Conservation (phyloP, 441 rosid species). For the Cnidoscolus chayamansa region DNA sequence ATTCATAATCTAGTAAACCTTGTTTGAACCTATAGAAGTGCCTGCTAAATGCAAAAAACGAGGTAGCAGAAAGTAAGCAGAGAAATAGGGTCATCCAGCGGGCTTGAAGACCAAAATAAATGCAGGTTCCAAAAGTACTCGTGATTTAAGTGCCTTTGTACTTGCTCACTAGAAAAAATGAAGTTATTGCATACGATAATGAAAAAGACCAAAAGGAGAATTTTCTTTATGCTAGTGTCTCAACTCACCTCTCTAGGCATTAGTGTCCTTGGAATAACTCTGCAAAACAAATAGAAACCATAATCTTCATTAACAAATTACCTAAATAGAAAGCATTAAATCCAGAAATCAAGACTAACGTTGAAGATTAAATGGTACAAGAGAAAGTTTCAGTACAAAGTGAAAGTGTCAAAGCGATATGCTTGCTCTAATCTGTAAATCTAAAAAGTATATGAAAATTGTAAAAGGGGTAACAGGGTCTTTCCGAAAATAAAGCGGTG, state of each 20-base stretch:
- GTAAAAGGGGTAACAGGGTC: conserved; percentile 5
- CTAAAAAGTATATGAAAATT: background rate
- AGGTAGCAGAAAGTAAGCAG: background rate
- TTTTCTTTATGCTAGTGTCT: background rate
- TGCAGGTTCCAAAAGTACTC: background rate
- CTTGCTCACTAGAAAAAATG: background rate
- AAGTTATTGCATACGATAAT: conserved; percentile 4
- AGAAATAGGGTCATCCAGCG: no score
- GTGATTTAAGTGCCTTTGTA: background rate
- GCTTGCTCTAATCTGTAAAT: background rate
- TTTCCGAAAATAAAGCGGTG: background rate
- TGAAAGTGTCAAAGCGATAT: background rate
- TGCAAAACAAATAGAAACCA: conserved; percentile 34
- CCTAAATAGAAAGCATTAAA: background rate
- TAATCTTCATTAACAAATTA: background rate
- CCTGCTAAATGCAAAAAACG: no score
- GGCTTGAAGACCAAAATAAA: background rate
- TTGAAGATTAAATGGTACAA: background rate
- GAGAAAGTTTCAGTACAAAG: background rate
- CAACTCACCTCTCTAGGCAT: conserved; percentile 85
- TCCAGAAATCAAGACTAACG: background rate
- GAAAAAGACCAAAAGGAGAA: background rate
- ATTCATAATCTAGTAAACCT: background rate
- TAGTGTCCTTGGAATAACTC: conserved; percentile 88
- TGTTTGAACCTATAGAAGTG: background rate